These are phyloP conservation scores for Abrus pulchellus DNA, from an alignment of 306 rosid species.

Conservation along the genomic window DNA sequence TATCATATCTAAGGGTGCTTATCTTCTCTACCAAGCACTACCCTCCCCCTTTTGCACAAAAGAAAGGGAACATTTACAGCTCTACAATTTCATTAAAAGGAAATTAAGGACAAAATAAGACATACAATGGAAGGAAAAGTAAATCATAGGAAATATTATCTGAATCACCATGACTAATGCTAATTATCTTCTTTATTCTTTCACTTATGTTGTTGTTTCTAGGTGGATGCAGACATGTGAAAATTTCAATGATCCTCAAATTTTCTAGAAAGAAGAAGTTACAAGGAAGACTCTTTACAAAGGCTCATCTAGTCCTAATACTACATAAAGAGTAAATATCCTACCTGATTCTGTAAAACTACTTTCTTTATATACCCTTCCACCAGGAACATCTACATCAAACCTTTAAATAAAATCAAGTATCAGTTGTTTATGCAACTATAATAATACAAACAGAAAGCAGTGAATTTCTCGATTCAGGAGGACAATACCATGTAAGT, in stretches of 20 bases:
- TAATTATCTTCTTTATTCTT: neutral
- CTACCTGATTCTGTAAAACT: constrained; percentile 85
- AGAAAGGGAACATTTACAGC: neutral
- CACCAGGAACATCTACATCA: constrained; percentile 97
- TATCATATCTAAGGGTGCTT: constrained; percentile 10
- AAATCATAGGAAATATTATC: constrained; percentile 7
- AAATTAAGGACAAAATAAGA: constrained; percentile 24
- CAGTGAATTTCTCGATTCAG: constrained; percentile 27
- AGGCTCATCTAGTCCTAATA: constrained; percentile 20
- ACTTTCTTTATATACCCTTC: constrained; percentile 88
- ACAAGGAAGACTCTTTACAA: constrained; percentile 16
- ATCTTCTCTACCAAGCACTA: constrained; percentile 10
- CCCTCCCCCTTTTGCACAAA: neutral
- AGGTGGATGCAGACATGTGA: neutral
- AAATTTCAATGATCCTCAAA: constrained; percentile 4
- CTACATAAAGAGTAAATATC: constrained; percentile 19
- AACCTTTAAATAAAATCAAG: constrained; percentile 66
- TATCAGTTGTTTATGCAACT: constrained; percentile 17
- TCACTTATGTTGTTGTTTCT: neutral
- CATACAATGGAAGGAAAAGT: constrained; percentile 1
- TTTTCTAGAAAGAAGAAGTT: constrained; percentile 19
- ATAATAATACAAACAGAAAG: constrained; percentile 25
- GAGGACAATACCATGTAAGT: neutral
- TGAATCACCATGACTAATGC: constrained; percentile 16
- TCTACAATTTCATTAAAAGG: constrained; percentile 29